A percentile compares a stretch with the other conserved stretches of the same genome.
phyloP scores from a whole-genome alignment of 2,329 filamentous ascomycete genomes.

The Aspergillus sojae region DNA sequence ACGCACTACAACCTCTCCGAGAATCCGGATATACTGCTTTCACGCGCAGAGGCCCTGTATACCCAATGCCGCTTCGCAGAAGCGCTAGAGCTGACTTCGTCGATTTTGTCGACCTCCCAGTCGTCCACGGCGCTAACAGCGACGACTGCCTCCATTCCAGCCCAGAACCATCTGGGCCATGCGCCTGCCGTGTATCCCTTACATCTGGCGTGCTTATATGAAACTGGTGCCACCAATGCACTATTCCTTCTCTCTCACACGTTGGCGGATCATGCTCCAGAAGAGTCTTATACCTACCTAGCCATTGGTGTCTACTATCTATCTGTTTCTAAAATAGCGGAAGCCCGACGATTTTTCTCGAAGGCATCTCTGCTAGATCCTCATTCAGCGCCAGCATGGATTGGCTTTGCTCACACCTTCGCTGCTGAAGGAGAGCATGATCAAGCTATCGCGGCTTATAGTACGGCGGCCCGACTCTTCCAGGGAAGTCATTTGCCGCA shows the following conservation, averaged over 20 bases:
- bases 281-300: slow-evolving; percentile 89
- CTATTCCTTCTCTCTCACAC: slow-evolving; percentile 92
- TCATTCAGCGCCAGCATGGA: slow-evolving; percentile 97
- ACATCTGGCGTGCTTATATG: slow-evolving; percentile 87
- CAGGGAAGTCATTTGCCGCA: slow-evolving; percentile 96
- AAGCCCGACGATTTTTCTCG: slow-evolving; percentile 93
- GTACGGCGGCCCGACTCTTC: slow-evolving; percentile 89
- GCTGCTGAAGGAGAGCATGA: slow-evolving; percentile 97
- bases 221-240: slow-evolving; percentile 82
- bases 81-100: slow-evolving; percentile 79
- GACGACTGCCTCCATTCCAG: slow-evolving; percentile 29
- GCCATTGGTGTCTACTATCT: slow-evolving; percentile 96
- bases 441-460: slow-evolving; percentile 96
- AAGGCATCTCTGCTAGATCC: slow-evolving; percentile 98
- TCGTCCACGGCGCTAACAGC: slow-evolving; percentile 68
- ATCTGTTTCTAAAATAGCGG: slow-evolving; percentile 82
- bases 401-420: slow-evolving; percentile 97
- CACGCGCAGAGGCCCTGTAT: slow-evolving; percentile 87
- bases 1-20: slow-evolving; percentile 86
- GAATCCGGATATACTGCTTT: slow-evolving; percentile 88
- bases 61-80: slow-evolving; percentile 93
- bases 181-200: slow-evolving; percentile 72
- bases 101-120: slow-evolving; percentile 79
- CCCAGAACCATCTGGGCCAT: slow-evolving; percentile 46
- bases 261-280: slow-evolving; percentile 85